phyloP scores from a whole-genome alignment of 2,329 filamentous ascomycete genomes.

The Mycosphaerella sp. region DNA sequence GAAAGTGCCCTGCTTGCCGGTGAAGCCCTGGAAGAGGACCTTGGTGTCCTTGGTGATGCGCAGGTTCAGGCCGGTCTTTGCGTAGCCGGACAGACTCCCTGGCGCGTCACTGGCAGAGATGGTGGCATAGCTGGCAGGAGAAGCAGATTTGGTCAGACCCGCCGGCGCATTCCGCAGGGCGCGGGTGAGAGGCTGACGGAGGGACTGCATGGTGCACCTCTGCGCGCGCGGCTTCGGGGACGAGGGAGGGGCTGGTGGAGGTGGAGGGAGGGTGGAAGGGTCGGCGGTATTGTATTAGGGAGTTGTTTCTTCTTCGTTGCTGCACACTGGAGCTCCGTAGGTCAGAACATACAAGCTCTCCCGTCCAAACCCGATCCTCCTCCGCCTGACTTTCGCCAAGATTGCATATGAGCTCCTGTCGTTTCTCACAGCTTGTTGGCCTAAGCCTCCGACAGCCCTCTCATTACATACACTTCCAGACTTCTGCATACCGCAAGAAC shows the following conservation, averaged over 20 bases:
- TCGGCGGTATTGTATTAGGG: too few relatives aligned
- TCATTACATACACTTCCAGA: too few relatives aligned
- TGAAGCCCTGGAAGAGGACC: slow-evolving; percentile 96
- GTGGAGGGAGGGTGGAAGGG: background rate
- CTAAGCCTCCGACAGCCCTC: too few relatives aligned
- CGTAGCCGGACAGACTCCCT: slow-evolving; percentile 39
- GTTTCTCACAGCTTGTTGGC: too few relatives aligned
- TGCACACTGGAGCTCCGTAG: too few relatives aligned
- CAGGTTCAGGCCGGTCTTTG: slow-evolving; percentile 56
- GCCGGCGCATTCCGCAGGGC: slow-evolving; percentile 59
- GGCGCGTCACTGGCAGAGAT: slow-evolving; percentile 44
- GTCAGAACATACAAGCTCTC: too few relatives aligned
- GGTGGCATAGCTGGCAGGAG: slow-evolving; percentile 68
- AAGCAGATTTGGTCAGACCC: slow-evolving; percentile 36
- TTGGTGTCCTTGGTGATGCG: slow-evolving; percentile 90
- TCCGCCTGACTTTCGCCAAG: too few relatives aligned
- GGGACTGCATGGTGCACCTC: slow-evolving; percentile 67
- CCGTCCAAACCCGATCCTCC: too few relatives aligned
- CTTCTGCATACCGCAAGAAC: slow-evolving; percentile 26
- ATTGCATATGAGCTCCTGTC: too few relatives aligned
- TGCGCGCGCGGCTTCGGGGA: background rate
- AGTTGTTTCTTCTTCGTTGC: too few relatives aligned
- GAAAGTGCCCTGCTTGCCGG: slow-evolving; percentile 69
- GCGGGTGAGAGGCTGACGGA: slow-evolving; percentile 67
- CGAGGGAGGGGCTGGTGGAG: slow-evolving; percentile 4